These are phyloP conservation scores for Phytophthora fragariaefolia DNA, from an alignment of 352 stramenopile genomes.

Conservation along the genomic window DNA sequence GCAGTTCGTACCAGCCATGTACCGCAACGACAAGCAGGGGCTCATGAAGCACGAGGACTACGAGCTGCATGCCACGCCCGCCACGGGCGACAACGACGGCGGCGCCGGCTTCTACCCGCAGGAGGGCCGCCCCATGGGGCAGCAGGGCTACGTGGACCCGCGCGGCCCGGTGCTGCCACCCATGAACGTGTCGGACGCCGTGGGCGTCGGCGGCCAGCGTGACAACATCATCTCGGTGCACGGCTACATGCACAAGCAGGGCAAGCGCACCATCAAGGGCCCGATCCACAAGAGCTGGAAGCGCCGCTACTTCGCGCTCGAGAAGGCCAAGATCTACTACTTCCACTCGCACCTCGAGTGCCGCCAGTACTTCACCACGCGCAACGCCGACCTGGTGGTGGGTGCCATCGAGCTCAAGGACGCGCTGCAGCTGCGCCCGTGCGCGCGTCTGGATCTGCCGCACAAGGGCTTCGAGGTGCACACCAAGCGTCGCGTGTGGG, in stretches of 20 bases:
- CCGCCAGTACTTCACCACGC: conserved; percentile 88
- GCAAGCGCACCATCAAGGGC: conserved; percentile 87
- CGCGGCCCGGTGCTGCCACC: conserved; percentile 66
- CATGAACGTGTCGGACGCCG: conserved; percentile 77
- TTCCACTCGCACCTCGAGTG: conserved; percentile 89
- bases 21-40: conserved; percentile 46
- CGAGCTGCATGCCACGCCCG: conserved; percentile 62
- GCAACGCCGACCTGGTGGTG: conserved; percentile 82
- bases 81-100: conserved; percentile 56
- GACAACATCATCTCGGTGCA: conserved; percentile 91
- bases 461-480: conserved; percentile 85
- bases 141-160: conserved; percentile 73
- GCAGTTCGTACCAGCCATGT: conserved; percentile 41
- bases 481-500: conserved; percentile 88
- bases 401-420: conserved; percentile 87
- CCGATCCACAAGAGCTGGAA: conserved; percentile 91
- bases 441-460: conserved; percentile 79
- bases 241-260: conserved; percentile 91
- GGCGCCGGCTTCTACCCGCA: conserved; percentile 51
- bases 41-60: conserved; percentile 60
- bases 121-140: conserved; percentile 53
- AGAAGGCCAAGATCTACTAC: conserved; percentile 91
- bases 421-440: conserved; percentile 82
- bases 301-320: conserved; percentile 84
- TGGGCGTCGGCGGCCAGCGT: conserved; percentile 55